Conservation (phyloP, 495 filamentous ascomycete species). For the Apiosordaria backusii region DNA sequence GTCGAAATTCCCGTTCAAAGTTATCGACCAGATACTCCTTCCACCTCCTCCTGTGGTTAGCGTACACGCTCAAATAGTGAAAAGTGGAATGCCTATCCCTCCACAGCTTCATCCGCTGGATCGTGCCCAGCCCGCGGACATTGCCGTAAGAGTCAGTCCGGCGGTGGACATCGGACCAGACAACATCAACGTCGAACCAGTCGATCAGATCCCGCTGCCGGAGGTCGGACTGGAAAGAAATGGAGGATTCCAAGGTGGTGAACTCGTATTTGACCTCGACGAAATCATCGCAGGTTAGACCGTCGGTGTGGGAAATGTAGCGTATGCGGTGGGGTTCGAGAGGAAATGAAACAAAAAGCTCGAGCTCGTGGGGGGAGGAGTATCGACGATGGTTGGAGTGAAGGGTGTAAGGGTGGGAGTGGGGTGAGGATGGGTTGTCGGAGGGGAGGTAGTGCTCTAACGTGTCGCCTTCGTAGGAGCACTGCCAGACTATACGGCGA, state of each 20-base stretch:
- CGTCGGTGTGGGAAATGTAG: constrained; percentile 28
- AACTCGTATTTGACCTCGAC: constrained; percentile 39
- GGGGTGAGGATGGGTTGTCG: constrained; percentile 27
- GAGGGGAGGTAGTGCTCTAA: constrained; percentile 38
- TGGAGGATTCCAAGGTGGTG: constrained; percentile 33
- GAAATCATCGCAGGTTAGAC: constrained; percentile 33
- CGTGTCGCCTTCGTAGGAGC: constrained; percentile 35
- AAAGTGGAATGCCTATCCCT: constrained; percentile 33
- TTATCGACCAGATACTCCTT: constrained; percentile 34
- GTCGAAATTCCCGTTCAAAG: constrained; percentile 32
- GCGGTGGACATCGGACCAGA: constrained; percentile 35
- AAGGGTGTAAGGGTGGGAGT: constrained; percentile 32
- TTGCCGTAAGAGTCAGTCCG: constrained; percentile 35
- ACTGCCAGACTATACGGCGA: constrained; percentile 35
- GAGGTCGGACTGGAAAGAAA: constrained; percentile 35
- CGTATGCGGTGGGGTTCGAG: constrained; percentile 33
- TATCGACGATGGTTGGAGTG: constrained; percentile 37
- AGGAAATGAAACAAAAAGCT: constrained; percentile 33
- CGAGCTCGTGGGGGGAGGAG: constrained; percentile 33
- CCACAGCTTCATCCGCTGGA: constrained; percentile 40
- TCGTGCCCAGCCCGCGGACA: constrained; percentile 35
- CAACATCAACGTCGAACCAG: constrained; percentile 37
- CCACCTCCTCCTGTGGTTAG: constrained; percentile 33
- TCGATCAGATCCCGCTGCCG: constrained; percentile 33
- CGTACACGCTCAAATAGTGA: constrained; percentile 35